phyloP scores from a whole-genome alignment of 257 asterid genomes.

The Gynochthodes officinalis region DNA sequence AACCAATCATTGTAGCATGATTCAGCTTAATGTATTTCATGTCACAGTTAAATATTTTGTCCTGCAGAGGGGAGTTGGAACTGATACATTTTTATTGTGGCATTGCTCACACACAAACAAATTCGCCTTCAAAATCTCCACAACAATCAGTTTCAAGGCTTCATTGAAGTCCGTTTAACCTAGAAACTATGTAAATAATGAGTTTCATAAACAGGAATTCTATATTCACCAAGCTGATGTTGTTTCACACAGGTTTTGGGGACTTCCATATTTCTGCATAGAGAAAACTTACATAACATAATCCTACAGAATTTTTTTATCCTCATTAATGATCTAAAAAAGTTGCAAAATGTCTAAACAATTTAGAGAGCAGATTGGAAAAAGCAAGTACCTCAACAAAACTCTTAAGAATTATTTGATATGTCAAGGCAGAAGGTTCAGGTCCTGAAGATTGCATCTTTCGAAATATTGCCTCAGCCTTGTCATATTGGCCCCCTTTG shows the following conservation, averaged over 20 bases:
- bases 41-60: no score
- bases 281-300: background rate
- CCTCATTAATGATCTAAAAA: background rate
- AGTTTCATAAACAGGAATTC: no score
- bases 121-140: no score
- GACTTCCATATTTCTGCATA: background rate
- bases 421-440: constrained; percentile 94
- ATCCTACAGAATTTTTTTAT: background rate
- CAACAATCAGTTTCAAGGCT: no score
- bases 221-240: background rate
- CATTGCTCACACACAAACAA: no score
- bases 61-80: no score
- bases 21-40: no score
- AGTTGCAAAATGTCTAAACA: background rate
- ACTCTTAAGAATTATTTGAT: constrained; percentile 82
- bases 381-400: constrained; percentile 68
- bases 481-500: constrained; percentile 68
- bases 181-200: no score
- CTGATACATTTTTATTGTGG: no score
- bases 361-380: background rate
- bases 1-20: no score
- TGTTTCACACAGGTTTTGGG: background rate
- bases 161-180: no score
- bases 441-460: constrained; percentile 94
- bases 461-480: constrained; percentile 91